phyloP scores from a whole-genome alignment of 2,329 filamentous ascomycete species.

The Fusarium penzigii region DNA sequence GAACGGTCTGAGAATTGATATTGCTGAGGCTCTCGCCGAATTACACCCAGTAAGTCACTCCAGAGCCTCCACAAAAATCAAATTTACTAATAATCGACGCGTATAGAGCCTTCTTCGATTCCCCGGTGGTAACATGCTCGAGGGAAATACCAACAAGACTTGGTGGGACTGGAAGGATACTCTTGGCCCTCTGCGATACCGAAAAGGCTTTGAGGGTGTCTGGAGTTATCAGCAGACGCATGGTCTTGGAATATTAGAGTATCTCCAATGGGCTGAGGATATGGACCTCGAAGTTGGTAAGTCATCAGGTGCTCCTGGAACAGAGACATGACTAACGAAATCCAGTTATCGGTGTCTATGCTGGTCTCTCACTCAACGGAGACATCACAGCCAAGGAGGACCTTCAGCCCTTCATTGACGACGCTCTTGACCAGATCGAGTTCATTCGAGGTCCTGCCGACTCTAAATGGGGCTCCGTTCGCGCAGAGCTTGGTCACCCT shows the following conservation, averaged over 20 bases:
- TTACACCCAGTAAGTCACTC: constrained; percentile 47
- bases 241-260: constrained; percentile 63
- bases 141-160: constrained; percentile 44
- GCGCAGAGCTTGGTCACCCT: constrained; percentile 60
- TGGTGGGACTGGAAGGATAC: constrained; percentile 56
- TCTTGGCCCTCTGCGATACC: constrained; percentile 53
- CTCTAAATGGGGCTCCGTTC: constrained; percentile 57
- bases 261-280: constrained; percentile 62
- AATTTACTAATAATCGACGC: no score
- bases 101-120: constrained; percentile 58
- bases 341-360: constrained; percentile 57
- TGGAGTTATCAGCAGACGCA: constrained; percentile 65
- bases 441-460: constrained; percentile 57
- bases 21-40: constrained; percentile 53
- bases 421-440: constrained; percentile 63
- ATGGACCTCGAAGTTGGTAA: constrained; percentile 54
- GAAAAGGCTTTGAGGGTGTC: constrained; percentile 56
- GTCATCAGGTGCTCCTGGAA: constrained; percentile 6
- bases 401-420: constrained; percentile 58
- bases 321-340: not conserved
- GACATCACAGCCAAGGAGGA: constrained; percentile 51
- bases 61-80: no score
- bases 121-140: constrained; percentile 66
- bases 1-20: constrained; percentile 59
- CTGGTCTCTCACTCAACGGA: constrained; percentile 56